phyloP scores from a whole-genome alignment of 129 eudicot genomes.

The Sambucus nigra region DNA sequence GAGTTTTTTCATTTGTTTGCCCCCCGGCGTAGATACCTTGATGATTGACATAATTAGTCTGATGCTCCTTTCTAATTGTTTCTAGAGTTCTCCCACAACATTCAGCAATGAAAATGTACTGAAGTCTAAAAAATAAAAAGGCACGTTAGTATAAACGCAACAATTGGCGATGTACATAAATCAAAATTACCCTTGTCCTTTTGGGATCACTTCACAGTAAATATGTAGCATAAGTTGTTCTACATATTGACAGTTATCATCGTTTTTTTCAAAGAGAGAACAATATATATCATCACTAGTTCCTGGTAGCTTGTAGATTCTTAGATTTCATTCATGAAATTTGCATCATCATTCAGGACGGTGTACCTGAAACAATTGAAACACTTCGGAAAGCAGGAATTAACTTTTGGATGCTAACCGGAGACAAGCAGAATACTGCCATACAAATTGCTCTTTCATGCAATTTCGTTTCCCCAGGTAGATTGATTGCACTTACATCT shows the following conservation, averaged over 20 bases:
- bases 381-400: conserved; percentile 90
- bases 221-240: neutral
- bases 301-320: conserved; percentile 2
- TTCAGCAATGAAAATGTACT: too few relatives aligned
- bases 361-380: conserved; percentile 91
- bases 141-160: too few relatives aligned
- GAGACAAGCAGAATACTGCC: conserved; percentile 95
- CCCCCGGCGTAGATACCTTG: too few relatives aligned
- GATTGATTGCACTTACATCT: neutral
- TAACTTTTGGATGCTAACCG: conserved; percentile 99
- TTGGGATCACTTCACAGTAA: neutral
- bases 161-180: too few relatives aligned
- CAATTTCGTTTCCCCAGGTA: conserved; percentile 93
- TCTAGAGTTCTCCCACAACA: too few relatives aligned
- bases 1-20: conserved; percentile 3
- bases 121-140: too few relatives aligned
- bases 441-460: conserved; percentile 95
- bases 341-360: conserved; percentile 43
- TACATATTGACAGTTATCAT: too few relatives aligned
- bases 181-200: too few relatives aligned
- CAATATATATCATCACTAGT: neutral
- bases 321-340: conserved; percentile 2
- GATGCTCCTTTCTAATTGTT: too few relatives aligned
- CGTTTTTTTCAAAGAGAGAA: too few relatives aligned
- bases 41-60: too few relatives aligned